These are phyloP conservation scores for Chlorella sp. DNA, from an alignment of 139 green algal species.

Conservation along the genomic window DNA sequence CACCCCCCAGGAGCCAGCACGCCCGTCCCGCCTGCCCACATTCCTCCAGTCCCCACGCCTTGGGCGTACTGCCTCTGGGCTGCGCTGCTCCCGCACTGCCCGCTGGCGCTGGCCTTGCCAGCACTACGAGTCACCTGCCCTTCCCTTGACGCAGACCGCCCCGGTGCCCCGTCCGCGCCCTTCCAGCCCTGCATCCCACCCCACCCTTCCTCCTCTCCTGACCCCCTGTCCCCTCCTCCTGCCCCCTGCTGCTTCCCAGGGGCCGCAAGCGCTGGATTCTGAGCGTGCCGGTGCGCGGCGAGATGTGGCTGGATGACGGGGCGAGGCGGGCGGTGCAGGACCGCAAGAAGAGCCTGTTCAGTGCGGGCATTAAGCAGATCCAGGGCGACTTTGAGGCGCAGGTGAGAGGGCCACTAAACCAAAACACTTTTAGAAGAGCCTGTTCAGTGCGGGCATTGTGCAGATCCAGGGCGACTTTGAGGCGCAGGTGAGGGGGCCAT, in stretches of 20 bases:
- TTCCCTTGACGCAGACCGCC: background rate
- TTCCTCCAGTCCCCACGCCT: too few relatives aligned
- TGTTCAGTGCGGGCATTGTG: constrained; percentile 86
- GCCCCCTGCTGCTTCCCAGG: constrained; percentile 20
- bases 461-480: constrained; percentile 65
- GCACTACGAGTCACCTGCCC: too few relatives aligned
- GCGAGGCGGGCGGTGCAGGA: constrained; percentile 77
- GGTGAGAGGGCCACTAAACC: background rate
- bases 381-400: constrained; percentile 58
- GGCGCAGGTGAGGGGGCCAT: too few relatives aligned
- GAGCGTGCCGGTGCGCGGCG: constrained; percentile 67
- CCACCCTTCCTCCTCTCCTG: background rate
- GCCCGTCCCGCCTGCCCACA: too few relatives aligned
- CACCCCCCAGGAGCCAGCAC: too few relatives aligned
- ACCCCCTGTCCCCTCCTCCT: background rate
- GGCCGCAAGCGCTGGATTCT: constrained; percentile 92
- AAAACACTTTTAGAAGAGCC: too few relatives aligned
- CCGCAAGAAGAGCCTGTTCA: constrained; percentile 82
- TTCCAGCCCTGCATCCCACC: background rate
- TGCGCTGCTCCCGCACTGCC: too few relatives aligned
- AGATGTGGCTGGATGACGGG: constrained; percentile 78
- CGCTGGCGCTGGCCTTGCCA: too few relatives aligned
- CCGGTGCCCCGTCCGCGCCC: too few relatives aligned
- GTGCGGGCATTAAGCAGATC: constrained; percentile 75
- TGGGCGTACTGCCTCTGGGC: too few relatives aligned